These are phyloP conservation scores for Lichtheimia ornata DNA, from an alignment of 371 early-diverging fungal genomes.

Conservation along the genomic window DNA sequence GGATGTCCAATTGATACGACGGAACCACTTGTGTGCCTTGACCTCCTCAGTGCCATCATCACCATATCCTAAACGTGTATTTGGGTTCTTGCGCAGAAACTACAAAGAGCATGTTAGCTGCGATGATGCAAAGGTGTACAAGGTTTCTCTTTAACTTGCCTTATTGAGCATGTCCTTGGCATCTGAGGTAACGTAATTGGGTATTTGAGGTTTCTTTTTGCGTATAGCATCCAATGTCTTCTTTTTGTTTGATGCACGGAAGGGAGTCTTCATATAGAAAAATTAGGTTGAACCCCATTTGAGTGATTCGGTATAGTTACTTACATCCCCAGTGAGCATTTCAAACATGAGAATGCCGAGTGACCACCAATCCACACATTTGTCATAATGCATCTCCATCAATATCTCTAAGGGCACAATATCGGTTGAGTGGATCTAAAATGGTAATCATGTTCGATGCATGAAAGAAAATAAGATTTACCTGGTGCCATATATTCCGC, in stretches of 20 bases:
- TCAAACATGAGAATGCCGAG: conserved; percentile 91
- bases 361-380: conserved; percentile 93
- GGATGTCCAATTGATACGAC: conserved; percentile 81
- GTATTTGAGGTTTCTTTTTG: conserved; percentile 70
- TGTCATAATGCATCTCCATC: conserved; percentile 78
- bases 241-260: conserved; percentile 75
- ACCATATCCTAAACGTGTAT: conserved; percentile 65
- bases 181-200: conserved; percentile 68
- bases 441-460: too few species aligned
- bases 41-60: conserved; percentile 74
- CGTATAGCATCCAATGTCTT: conserved; percentile 80
- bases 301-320: background rate
- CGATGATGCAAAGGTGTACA: background rate
- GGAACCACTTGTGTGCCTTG: conserved; percentile 88
- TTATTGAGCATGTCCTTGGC: conserved; percentile 63
- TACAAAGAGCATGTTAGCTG: conserved; percentile 10
- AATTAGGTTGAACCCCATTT: background rate
- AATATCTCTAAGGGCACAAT: conserved; percentile 63
- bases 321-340: conserved; percentile 74
- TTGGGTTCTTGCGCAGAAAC: conserved; percentile 74
- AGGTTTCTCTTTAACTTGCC: background rate
- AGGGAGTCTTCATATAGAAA: conserved; percentile 58
- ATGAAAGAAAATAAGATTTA: conserved; percentile 8
- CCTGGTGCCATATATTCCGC: conserved; percentile 88
- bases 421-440: too few species aligned